phyloP scores from a whole-genome alignment of 148 eudicot species.

The Spergularia bocconei region DNA sequence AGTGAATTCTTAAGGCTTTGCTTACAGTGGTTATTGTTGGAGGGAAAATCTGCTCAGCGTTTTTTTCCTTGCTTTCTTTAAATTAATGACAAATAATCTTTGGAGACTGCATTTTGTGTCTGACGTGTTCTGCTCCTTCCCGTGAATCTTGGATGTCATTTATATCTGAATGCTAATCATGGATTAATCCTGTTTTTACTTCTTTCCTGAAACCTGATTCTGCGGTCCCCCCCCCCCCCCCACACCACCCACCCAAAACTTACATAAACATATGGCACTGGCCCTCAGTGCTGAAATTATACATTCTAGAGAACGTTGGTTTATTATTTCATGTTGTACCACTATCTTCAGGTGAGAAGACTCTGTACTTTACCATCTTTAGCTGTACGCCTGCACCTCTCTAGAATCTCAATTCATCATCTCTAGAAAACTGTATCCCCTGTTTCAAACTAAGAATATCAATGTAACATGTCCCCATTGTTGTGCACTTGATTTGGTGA shows the following conservation, averaged over 20 bases:
- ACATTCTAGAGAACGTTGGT: slow-evolving; percentile 7
- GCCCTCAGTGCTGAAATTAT: not conserved
- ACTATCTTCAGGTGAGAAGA: too few species aligned
- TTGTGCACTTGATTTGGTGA: slow-evolving; percentile 4
- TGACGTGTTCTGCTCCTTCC: too few species aligned
- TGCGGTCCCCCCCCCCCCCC: too few species aligned
- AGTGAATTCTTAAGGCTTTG: not conserved
- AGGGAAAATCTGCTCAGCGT: too few species aligned
- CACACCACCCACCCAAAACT: too few species aligned
- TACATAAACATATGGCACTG: not conserved
- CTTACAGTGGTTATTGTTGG: not conserved
- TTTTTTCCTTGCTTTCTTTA: too few species aligned
- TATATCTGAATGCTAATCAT: too few species aligned
- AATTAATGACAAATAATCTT: too few species aligned
- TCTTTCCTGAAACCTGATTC: too few species aligned
- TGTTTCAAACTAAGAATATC: not conserved
- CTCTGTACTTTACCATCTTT: not conserved
- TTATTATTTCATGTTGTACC: not conserved
- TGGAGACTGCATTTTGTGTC: too few species aligned
- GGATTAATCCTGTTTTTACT: too few species aligned
- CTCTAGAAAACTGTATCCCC: not conserved
- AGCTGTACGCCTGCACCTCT: not conserved
- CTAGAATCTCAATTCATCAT: not conserved
- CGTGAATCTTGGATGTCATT: too few species aligned
- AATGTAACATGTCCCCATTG: not conserved